Evolutionary conservation across 306 rosid species (phyloP).

Genomic region (Luffa aegyptiaca): DNA sequence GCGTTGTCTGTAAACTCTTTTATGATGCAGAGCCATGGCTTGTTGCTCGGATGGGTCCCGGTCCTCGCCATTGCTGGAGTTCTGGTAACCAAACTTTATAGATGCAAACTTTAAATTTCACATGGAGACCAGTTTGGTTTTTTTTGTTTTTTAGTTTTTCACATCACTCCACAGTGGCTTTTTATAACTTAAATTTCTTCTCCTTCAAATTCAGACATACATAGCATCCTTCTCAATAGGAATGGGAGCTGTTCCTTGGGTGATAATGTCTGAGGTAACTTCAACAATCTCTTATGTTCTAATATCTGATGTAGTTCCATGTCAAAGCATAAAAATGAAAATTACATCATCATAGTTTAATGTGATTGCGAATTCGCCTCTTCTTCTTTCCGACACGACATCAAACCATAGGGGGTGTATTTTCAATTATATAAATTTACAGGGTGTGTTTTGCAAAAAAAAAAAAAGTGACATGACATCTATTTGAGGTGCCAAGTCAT

Average conservation of each 20-base stretch:
- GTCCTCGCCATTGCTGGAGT: not conserved
- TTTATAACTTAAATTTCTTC: not conserved
- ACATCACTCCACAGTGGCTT: not conserved
- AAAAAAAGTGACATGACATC: not conserved
- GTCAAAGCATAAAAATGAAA: not conserved
- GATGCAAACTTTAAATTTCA: not conserved
- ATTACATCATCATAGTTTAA: not conserved
- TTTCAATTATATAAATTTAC: not conserved
- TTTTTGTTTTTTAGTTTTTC: not conserved
- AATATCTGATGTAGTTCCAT: not conserved
- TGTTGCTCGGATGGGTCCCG: not conserved
- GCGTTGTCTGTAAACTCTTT: not conserved
- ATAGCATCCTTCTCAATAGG: slow-evolving; percentile 62
- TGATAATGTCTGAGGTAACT: slow-evolving; percentile 87
- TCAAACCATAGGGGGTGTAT: not conserved
- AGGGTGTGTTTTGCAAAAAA: not conserved
- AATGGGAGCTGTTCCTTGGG: slow-evolving; percentile 83
- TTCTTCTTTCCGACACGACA: not conserved
- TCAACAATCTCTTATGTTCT: not conserved
- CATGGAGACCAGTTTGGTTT: not conserved
- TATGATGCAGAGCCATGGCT: not conserved
- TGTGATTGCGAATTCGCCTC: not conserved
- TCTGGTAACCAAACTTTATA: not conserved
- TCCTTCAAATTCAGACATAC: slow-evolving; percentile 36
- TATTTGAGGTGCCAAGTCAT: not conserved